Base-by-base conservation (phyloP, 1,284 basidiomycete species). In the Cerioporus squamosus region DNA sequence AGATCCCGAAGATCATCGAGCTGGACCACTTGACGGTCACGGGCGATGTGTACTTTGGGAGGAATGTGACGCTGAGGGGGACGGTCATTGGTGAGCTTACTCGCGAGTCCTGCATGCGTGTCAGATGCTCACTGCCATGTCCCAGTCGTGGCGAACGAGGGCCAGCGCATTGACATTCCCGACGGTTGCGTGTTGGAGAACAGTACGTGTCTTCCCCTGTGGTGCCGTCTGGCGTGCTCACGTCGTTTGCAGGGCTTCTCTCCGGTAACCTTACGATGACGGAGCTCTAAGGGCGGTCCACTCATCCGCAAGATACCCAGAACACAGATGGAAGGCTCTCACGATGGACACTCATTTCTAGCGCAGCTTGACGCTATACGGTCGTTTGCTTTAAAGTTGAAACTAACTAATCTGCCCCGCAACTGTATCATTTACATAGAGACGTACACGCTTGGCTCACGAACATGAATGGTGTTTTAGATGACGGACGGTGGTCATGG, bases 21-120 rank as follows among this genome's bases (percentile, higher is more conserved):
- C 84, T 98, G 56, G 97, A 98, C 77, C 96, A 98, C 77, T 81
- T 98, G 71, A 99, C 97, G 5, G 95, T 99, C 51, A 93, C 93
- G 59, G 96, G 96, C 33, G 96, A 98, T 74, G 95, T 99, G 15
- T 91, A 91, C 79, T 98, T 99, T 74, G 97, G 97, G 44, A 87
- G 95, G 68, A 94, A 94, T 72, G 93, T 98, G 52, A 94, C 91
- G 17, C 81, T 95, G 53, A 86, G 91, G 45, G 94, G 94, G 15
- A 94, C 93, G 24, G 93, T 94, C 67, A 95, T 95, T 46, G 40
- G 40, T 42, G 40, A 42, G 40, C n/a, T 12, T 18, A 8, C 40
- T 42, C n/a, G 2, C n/a, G 9, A 7, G 40, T 18, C 10, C 15
- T 42, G 38, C 38, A 3, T 42, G 17, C 40, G 5, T 5, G 2